phyloP scores from a whole-genome alignment of 1,139 yeast genomes.

The Arxiozyma bovina region DNA sequence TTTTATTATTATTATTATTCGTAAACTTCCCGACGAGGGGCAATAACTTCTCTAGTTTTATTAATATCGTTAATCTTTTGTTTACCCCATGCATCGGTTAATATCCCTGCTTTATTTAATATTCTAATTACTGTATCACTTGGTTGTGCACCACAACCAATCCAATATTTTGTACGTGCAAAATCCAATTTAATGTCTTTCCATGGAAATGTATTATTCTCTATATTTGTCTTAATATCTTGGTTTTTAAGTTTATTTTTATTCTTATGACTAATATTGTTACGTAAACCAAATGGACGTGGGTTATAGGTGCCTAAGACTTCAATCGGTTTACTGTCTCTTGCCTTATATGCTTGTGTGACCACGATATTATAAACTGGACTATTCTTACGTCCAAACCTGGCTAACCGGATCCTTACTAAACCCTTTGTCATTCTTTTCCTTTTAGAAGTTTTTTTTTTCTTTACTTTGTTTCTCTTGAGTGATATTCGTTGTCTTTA shows the following conservation, averaged over 20 bases:
- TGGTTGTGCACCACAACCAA: constrained; percentile 98
- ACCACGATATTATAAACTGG: constrained; percentile 93
- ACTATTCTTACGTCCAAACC: constrained; percentile 82
- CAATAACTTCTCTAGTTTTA: constrained; percentile 3
- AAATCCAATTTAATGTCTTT: constrained; percentile 82
- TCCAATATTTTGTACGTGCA: constrained; percentile 91
- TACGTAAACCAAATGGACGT: constrained; percentile 40
- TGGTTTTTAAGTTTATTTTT: constrained; percentile 35
- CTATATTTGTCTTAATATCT: constrained; percentile 39
- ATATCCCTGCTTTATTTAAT: constrained; percentile 68
- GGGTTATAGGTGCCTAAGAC: constrained; percentile 94
- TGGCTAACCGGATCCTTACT: constrained; percentile 75
- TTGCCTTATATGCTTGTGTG: constrained; percentile 57
- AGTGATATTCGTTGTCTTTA: too few species aligned
- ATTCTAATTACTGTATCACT: constrained; percentile 71
- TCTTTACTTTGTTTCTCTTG: too few species aligned
- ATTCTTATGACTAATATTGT: neutral
- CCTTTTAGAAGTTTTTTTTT: neutral
- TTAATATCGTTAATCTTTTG: neutral
- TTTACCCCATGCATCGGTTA: constrained; percentile 56
- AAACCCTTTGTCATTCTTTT: constrained; percentile 35
- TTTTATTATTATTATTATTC: constrained; percentile 3
- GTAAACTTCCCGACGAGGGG: constrained; percentile 6
- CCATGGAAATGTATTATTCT: constrained; percentile 50
- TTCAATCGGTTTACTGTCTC: constrained; percentile 84